A percentile compares a stretch with the other conserved stretches of the same genome.
Conservation (phyloP, 2,329 filamentous ascomycete genomes). For the Magnaporthiopsis rhizophila region DNA sequence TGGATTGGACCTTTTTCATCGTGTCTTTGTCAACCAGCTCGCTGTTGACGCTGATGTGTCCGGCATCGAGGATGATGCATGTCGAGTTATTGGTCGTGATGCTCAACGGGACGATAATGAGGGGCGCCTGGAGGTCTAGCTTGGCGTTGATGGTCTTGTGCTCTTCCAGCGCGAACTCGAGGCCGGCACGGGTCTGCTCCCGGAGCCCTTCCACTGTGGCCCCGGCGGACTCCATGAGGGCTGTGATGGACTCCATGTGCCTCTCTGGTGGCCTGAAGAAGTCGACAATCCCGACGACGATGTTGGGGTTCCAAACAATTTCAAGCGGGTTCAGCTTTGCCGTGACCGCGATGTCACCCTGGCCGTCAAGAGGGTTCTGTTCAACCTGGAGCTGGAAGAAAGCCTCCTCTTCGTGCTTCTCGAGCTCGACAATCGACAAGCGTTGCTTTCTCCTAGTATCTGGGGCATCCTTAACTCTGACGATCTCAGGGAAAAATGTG, state of each 20-base stretch:
- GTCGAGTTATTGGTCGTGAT: conserved; percentile 74
- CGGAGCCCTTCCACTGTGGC: conserved; percentile 91
- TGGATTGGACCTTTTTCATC: conserved; percentile 80
- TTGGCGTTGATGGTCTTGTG: conserved; percentile 98
- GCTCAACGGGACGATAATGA: conserved; percentile 93
- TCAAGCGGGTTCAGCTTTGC: conserved; percentile 93
- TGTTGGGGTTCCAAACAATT: conserved; percentile 94
- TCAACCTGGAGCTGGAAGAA: conserved; percentile 93
- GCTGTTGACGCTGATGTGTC: conserved; percentile 90
- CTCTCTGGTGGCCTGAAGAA: conserved; percentile 96
- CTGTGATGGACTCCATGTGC: conserved; percentile 97
- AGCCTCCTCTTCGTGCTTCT: conserved; percentile 49
- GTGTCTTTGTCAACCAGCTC: conserved; percentile 90
- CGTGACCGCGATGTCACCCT: conserved; percentile 82
- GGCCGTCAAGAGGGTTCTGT: conserved; percentile 87
- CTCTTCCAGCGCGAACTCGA: conserved; percentile 94
- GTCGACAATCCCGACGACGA: conserved; percentile 80
- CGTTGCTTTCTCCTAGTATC: conserved; percentile 36
- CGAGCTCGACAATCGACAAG: conserved; percentile 46
- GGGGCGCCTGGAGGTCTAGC: conserved; percentile 85
- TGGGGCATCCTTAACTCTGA: conserved; percentile 85
- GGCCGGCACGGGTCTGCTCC: conserved; percentile 88
- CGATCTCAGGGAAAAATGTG: conserved; percentile 88
- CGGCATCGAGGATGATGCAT: conserved; percentile 90
- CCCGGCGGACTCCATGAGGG: conserved; percentile 89